phyloP scores from a whole-genome alignment of 2,329 filamentous ascomycete species.

The Periconia digitata region DNA sequence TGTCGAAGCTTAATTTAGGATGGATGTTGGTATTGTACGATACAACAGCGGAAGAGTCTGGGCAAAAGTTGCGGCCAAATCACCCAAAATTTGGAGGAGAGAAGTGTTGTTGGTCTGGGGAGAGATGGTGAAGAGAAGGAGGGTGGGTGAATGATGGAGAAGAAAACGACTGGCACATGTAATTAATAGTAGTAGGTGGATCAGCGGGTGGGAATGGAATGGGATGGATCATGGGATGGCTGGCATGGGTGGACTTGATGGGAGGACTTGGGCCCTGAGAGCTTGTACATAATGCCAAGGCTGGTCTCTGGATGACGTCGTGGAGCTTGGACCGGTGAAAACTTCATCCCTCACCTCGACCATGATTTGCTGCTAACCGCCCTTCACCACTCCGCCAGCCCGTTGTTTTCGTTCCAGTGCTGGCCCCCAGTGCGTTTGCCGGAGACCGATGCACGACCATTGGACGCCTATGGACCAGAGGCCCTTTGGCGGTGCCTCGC shows the following conservation, averaged over 20 bases:
- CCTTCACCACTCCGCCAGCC: neutral
- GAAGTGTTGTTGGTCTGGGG: neutral
- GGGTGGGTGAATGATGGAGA: too few species aligned
- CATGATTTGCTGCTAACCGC: neutral
- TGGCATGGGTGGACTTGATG: too few species aligned
- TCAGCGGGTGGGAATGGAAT: too few species aligned
- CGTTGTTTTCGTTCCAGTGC: neutral
- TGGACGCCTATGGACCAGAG: too few species aligned
- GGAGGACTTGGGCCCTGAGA: too few species aligned
- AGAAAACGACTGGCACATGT: neutral
- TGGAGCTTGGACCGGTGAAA: neutral
- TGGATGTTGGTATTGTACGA: neutral
- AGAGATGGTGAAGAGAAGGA: neutral
- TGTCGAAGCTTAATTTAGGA: constrained; percentile 24
- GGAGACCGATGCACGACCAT: too few species aligned
- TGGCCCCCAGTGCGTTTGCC: too few species aligned
- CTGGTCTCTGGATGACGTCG: neutral
- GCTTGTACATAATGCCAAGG: neutral
- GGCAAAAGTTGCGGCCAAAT: neutral
- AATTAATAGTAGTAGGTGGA: too few species aligned
- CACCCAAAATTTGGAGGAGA: neutral
- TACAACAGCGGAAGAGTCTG: neutral
- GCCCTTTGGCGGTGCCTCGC: too few species aligned
- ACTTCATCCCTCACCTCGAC: neutral
- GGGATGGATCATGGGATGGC: too few species aligned